Evolutionary conservation across 2,329 filamentous ascomycete genomes (phyloP), one percentile per base, ranked within the genome.

Genomic region (Penicillium digitatum): DNA sequence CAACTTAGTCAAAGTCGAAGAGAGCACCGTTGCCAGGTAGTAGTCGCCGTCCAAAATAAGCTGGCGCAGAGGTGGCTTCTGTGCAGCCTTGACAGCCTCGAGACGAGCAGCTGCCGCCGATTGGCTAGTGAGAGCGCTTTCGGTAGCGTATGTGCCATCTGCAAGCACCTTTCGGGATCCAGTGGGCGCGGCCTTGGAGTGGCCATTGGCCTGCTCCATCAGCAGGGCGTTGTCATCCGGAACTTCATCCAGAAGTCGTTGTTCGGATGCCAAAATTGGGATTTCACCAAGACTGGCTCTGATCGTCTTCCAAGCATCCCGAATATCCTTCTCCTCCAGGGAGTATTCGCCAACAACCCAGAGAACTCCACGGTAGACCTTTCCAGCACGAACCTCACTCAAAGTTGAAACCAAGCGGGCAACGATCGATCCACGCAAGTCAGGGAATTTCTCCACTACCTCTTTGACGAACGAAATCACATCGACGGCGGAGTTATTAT

Each of bases 321-420:
- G 85, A 65, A 99, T 97, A 67, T 97, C 92, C 68, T 86, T 91
- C 73, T 94, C 89, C 70, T 96, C 91, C 31, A 96, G 78, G 29
- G 92, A 96, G 73, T 97, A 99, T 75, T 99, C 94, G 71, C 94
- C 94, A 63, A 99, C 86, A 66, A 97, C 96, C 94, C 94, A 99
- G 61, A 99, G 81, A 43, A 95, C 94, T 45, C 94, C 94, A 54
- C 94, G 86, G 74, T 97, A 99, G 16, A 99, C 93, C 79, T 97
- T 99, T 43, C 94, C 94, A 59, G 94, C 92, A 57, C 94, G 87
- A 26, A 99, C 94, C 73, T 99, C 94, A 66, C 87, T 87, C 42
- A 99, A 80, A 1, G 94, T 97, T 14, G 89, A 88, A 7, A 97
- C 92, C 16, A 99, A 80, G 57, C 92, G 88, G 67, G 88, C 85